A percentile compares a stretch with the other conserved stretches of the same genome.
phyloP scores from a whole-genome alignment of 2,329 filamentous ascomycete genomes.

The Aspergillus fructus region DNA sequence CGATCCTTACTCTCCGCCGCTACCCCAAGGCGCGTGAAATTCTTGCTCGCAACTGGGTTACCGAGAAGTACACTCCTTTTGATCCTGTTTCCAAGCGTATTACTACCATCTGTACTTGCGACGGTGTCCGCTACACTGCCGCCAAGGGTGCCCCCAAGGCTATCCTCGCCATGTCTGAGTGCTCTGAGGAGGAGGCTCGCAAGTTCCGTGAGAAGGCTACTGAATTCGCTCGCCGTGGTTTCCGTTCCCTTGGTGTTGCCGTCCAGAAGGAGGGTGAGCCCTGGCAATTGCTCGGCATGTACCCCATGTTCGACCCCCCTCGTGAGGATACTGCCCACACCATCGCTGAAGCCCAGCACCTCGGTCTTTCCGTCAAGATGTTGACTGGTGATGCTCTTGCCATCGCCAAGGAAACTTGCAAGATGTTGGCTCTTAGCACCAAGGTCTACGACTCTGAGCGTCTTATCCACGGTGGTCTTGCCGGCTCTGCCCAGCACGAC shows the following conservation, averaged over 20 bases:
- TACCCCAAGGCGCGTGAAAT: slow-evolving; percentile 78
- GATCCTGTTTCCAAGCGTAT: slow-evolving; percentile 80
- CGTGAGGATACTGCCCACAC: slow-evolving; percentile 77
- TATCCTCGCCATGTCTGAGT: slow-evolving; percentile 67
- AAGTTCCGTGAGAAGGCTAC: slow-evolving; percentile 71
- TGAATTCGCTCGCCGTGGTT: slow-evolving; percentile 75
- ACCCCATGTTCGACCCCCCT: slow-evolving; percentile 78
- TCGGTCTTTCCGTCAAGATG: slow-evolving; percentile 79
- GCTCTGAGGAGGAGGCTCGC: slow-evolving; percentile 62
- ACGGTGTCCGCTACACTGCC: slow-evolving; percentile 69
- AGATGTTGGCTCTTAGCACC: slow-evolving; percentile 75
- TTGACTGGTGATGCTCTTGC: slow-evolving; percentile 77
- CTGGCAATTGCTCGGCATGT: slow-evolving; percentile 72
- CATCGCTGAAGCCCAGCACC: slow-evolving; percentile 72
- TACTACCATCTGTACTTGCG: slow-evolving; percentile 67
- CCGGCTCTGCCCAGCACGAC: slow-evolving; percentile 71
- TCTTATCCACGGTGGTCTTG: slow-evolving; percentile 73
- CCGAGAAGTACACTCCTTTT: slow-evolving; percentile 70
- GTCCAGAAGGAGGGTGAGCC: slow-evolving; percentile 74
- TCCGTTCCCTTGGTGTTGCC: slow-evolving; percentile 76
- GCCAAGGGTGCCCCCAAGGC: slow-evolving; percentile 78
- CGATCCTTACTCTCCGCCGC: slow-evolving; percentile 71
- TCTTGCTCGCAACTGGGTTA: slow-evolving; percentile 71
- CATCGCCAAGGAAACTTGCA: slow-evolving; percentile 79
- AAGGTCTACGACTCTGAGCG: slow-evolving; percentile 80